phyloP scores from a whole-genome alignment of 768 basidiomycete genomes.

The Phlegmacium glaucopus region DNA sequence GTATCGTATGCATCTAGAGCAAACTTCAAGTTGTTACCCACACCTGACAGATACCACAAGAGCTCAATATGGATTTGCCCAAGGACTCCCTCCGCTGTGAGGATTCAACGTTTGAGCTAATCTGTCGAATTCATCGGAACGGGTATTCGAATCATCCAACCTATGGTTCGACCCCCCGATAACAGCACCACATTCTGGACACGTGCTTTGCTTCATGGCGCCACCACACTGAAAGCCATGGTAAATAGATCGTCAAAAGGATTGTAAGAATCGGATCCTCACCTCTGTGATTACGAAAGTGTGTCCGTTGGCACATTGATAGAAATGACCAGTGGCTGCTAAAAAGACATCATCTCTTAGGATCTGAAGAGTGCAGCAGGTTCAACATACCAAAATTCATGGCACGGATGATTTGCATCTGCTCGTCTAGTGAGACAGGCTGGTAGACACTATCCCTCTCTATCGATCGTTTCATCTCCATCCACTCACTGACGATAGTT shows the following conservation, averaged over 20 bases:
- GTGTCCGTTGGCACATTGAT: conserved; percentile 58
- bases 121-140: conserved; percentile 43
- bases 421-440: conserved; percentile 51
- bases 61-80: conserved; percentile 3
- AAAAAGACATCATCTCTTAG: background rate
- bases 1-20: too few relatives aligned
- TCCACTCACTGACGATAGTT: conserved; percentile 46
- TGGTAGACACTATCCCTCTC: conserved; percentile 44
- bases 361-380: background rate
- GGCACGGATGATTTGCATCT: conserved; percentile 44
- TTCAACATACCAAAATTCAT: conserved; percentile 40
- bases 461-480: conserved; percentile 35
- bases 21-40: too few relatives aligned
- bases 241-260: background rate
- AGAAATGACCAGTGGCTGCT: conserved; percentile 43
- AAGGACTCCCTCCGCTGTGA: background rate
- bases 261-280: conserved; percentile 3
- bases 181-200: conserved; percentile 54
- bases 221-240: conserved; percentile 48
- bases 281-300: conserved; percentile 59
- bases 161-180: conserved; percentile 50
- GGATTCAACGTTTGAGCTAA: conserved; percentile 25
- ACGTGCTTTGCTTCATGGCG: conserved; percentile 42
- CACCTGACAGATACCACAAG: too few relatives aligned
- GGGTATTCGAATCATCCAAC: conserved; percentile 40